Evolutionary conservation across 1,139 yeast species (phyloP).

Genomic region (Saccharomyces pastorianus): DNA sequence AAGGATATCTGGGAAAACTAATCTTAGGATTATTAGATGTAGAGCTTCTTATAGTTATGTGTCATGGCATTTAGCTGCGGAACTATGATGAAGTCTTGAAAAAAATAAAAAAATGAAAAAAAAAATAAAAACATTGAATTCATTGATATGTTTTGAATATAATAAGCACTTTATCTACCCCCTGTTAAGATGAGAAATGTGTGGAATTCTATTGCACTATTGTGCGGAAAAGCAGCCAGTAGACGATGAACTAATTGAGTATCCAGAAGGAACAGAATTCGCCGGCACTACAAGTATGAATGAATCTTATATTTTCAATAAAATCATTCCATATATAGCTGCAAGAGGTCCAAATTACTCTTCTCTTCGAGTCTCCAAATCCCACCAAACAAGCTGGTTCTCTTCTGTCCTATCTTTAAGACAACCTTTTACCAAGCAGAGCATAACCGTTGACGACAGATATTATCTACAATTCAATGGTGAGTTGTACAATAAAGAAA

Average conservation of each 20-base stretch:
- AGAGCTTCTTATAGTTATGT: neutral
- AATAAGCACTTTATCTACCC: neutral
- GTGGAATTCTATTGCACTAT: constrained; percentile 38
- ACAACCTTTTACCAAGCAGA: constrained; percentile 70
- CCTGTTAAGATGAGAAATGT: constrained; percentile 28
- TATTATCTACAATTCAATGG: constrained; percentile 73
- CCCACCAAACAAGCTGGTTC: constrained; percentile 28
- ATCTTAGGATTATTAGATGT: neutral
- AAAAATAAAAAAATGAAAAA: neutral
- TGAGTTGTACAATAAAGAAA: constrained; percentile 62
- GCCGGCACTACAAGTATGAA: constrained; percentile 13
- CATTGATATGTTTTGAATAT: neutral
- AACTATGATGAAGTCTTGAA: neutral
- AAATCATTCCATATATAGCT: constrained; percentile 38
- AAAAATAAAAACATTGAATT: neutral
- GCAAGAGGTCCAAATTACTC: constrained; percentile 52
- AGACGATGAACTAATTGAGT: constrained; percentile 13
- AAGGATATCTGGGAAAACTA: neutral
- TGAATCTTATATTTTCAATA: constrained; percentile 16
- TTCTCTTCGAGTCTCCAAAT: constrained; percentile 14
- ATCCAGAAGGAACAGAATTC: constrained; percentile 23
- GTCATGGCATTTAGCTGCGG: neutral
- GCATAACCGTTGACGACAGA: constrained; percentile 35
- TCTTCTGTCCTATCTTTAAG: constrained; percentile 72
- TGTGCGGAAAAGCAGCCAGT: constrained; percentile 1